Conservation (phyloP, 371 early-diverging fungal species). For the Circinella umbellata region DNA sequence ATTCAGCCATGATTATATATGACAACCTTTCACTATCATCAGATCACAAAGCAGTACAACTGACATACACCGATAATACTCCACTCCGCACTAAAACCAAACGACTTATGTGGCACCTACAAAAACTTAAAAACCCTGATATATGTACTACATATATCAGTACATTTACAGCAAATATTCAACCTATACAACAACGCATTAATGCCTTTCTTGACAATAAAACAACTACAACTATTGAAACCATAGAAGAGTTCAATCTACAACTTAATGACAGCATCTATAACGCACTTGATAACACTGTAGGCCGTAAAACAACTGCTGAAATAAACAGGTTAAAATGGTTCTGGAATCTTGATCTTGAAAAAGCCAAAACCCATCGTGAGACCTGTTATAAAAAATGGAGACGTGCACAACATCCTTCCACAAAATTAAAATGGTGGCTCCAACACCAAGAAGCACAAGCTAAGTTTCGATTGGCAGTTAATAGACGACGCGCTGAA, state of each 20-base stretch:
- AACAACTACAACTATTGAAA: not conserved
- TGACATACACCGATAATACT: not conserved
- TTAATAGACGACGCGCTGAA: slow-evolving; percentile 13
- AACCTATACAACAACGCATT: not conserved
- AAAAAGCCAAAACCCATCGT: not conserved
- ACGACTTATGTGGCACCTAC: not conserved
- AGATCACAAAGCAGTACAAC: slow-evolving; percentile 7
- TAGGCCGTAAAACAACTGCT: not conserved
- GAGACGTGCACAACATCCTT: slow-evolving; percentile 10
- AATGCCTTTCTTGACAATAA: too few species aligned
- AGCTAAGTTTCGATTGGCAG: slow-evolving; percentile 5
- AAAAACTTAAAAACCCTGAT: not conserved
- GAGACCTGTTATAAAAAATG: slow-evolving; percentile 21
- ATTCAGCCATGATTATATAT: not conserved
- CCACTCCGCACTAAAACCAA: not conserved
- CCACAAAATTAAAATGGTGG: slow-evolving; percentile 17
- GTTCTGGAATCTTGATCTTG: slow-evolving; percentile 11
- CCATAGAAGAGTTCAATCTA: not conserved
- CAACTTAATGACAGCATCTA: slow-evolving; percentile 9
- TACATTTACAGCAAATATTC: not conserved
- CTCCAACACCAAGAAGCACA: slow-evolving; percentile 20
- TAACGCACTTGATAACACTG: slow-evolving; percentile 9
- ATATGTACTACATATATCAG: not conserved
- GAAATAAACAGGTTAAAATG: slow-evolving; percentile 7
- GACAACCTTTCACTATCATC: not conserved